Conservation (phyloP, 2,329 filamentous ascomycete genomes). For the Trichoderma sp. region DNA sequence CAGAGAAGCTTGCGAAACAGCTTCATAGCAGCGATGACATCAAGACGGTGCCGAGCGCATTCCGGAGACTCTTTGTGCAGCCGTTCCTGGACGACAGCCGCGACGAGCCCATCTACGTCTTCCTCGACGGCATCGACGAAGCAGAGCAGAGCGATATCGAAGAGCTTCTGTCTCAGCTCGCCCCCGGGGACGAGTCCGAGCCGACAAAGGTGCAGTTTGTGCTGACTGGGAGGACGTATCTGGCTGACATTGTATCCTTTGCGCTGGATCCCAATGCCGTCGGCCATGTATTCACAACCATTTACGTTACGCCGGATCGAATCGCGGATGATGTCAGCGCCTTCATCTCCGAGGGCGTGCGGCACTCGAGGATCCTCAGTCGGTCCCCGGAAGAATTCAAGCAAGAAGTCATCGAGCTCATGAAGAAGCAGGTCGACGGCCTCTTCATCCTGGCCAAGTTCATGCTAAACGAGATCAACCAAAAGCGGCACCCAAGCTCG, state of each 20-base stretch:
- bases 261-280: conserved; percentile 40
- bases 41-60: conserved; percentile 49
- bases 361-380: conserved; percentile 44
- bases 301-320: conserved; percentile 49
- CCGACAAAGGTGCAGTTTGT: conserved; percentile 42
- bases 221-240: conserved; percentile 47
- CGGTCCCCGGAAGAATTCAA: conserved; percentile 40
- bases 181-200: conserved; percentile 32
- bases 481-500: conserved; percentile 49
- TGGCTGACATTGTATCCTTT: conserved; percentile 44
- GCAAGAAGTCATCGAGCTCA: conserved; percentile 44
- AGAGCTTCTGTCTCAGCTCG: conserved; percentile 43
- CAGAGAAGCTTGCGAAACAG: conserved; percentile 44
- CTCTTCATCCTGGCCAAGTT: conserved; percentile 54
- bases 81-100: conserved; percentile 42
- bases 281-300: conserved; percentile 42
- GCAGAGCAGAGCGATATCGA: conserved; percentile 44
- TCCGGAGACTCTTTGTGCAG: conserved; percentile 45
- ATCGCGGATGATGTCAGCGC: conserved; percentile 47
- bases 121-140: conserved; percentile 53
- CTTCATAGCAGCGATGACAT: conserved; percentile 46
- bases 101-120: conserved; percentile 45
- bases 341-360: conserved; percentile 48
- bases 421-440: conserved; percentile 49
- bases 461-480: conserved; percentile 53